phyloP scores from a whole-genome alignment of 2,329 filamentous ascomycete species.

The Penicillium corylophilum region DNA sequence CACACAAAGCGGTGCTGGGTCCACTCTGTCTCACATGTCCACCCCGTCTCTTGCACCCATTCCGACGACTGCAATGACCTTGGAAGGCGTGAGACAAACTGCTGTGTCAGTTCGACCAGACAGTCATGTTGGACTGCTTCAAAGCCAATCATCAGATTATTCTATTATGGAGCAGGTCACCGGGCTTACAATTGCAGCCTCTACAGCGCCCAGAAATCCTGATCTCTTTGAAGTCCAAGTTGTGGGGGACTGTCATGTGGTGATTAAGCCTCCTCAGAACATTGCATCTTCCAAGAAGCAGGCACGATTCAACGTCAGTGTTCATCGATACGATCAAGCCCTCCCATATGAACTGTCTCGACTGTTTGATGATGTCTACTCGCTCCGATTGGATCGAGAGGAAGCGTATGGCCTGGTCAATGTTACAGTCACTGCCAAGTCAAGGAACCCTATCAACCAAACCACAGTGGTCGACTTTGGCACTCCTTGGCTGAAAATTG shows the following conservation, averaged over 20 bases:
- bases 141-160: conserved; percentile 15
- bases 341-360: conserved; percentile 49
- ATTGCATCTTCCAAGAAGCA: conserved; percentile 45
- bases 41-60: conserved; percentile 14
- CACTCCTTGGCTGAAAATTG: conserved; percentile 48
- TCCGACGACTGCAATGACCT: conserved; percentile 21
- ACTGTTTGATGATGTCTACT: conserved; percentile 55
- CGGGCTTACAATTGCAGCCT: conserved; percentile 22
- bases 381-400: conserved; percentile 50
- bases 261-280: conserved; percentile 50
- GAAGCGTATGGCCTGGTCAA: conserved; percentile 52
- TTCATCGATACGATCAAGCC: conserved; percentile 44
- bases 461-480: conserved; percentile 44
- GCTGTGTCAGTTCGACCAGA: conserved; percentile 26
- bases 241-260: conserved; percentile 55
- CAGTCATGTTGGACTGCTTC: conserved; percentile 17
- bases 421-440: conserved; percentile 45
- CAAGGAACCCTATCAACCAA: conserved; percentile 36
- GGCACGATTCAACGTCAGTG: conserved; percentile 50
- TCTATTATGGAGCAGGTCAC: conserved; percentile 28
- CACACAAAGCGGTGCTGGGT: conserved; percentile 25
- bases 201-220: conserved; percentile 27
- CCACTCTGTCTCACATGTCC: conserved; percentile 22
- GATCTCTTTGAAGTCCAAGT: conserved; percentile 53
- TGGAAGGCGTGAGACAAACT: conserved; percentile 20